Percentiles rank a stretch among this genome's conserved stretches.
These are phyloP conservation scores for Sphagnum magellanicum DNA, from an alignment of 228 moss, liverwort and hornwort genomes.

Conservation along the genomic window DNA sequence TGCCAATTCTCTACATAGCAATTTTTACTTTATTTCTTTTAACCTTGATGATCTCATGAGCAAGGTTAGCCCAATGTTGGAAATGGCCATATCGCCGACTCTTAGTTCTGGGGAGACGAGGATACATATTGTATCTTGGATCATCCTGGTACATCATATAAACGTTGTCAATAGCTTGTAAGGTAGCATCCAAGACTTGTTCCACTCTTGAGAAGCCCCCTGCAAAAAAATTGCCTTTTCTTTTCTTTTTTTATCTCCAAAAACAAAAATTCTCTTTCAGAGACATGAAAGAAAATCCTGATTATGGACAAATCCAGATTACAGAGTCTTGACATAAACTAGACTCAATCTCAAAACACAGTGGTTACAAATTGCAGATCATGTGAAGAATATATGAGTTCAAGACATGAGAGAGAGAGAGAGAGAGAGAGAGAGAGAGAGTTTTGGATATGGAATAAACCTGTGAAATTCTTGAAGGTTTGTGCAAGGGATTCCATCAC, in stretches of 20 bases:
- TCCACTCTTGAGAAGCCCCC: conserved; percentile 11
- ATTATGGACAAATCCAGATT: too few species aligned
- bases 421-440: too few species aligned
- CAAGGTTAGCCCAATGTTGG: conserved; percentile 42
- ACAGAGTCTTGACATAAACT: too few species aligned
- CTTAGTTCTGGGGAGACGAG: conserved; percentile 29
- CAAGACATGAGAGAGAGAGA: too few species aligned
- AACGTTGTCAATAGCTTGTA: conserved; percentile 27
- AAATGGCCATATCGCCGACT: conserved; percentile 36
- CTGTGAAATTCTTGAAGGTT: conserved; percentile 7
- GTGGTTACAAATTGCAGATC: too few species aligned
- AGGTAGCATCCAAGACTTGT: conserved; percentile 13
- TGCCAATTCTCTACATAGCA: too few species aligned
- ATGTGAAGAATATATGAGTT: too few species aligned
- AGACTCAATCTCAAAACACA: too few species aligned
- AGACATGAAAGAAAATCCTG: too few species aligned
- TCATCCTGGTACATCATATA: conserved; percentile 29
- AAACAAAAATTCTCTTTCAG: too few species aligned
- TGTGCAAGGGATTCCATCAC: conserved; percentile 43
- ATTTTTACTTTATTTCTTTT: background rate
- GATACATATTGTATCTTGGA: conserved; percentile 21
- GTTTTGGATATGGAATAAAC: conserved; percentile 2
- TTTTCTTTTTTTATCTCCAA: too few species aligned
- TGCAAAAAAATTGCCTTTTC: conserved; percentile 1
- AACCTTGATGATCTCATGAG: conserved; percentile 43